Percentiles rank a stretch among this genome's conserved stretches.
Evolutionary conservation across 139 green algal genomes (phyloP).

Genomic region (Chlamydomonas incerta): DNA sequence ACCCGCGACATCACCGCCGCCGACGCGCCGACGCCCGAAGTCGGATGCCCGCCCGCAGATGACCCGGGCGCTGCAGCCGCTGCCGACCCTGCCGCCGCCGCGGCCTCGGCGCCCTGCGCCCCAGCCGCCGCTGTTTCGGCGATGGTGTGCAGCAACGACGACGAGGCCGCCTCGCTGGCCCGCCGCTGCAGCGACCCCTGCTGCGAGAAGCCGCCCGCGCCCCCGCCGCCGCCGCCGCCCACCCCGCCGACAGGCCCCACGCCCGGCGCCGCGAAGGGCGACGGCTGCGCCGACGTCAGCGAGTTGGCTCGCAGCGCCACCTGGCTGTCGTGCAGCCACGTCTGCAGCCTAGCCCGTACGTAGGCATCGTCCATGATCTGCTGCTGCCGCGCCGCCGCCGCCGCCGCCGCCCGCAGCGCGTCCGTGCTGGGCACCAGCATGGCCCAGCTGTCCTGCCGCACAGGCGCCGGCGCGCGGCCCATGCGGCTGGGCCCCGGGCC

Average conservation of each 20-base stretch:
- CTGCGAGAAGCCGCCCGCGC: not conserved
- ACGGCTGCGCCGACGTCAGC: not conserved
- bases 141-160: no score
- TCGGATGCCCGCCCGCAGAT: no score
- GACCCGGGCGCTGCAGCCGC: not conserved
- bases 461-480: not conserved
- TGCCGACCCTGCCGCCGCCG: not conserved
- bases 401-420: not conserved
- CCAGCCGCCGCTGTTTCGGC: no score
- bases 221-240: no score
- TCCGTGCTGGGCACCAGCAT: not conserved
- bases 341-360: not conserved
- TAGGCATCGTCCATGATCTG: conserved; percentile 3
- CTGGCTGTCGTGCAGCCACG: not conserved
- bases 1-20: no score
- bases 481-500: not conserved
- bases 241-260: no score
- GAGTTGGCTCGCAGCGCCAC: not conserved
- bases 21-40: no score
- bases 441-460: conserved; percentile 7
- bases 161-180: not conserved
- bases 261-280: no score
- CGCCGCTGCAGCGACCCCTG: not conserved
- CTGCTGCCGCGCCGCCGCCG: conserved; percentile 1
- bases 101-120: no score